These are phyloP conservation scores for Colletotrichum lini DNA, from an alignment of 2,329 filamentous ascomycete species.

Conservation along the genomic window DNA sequence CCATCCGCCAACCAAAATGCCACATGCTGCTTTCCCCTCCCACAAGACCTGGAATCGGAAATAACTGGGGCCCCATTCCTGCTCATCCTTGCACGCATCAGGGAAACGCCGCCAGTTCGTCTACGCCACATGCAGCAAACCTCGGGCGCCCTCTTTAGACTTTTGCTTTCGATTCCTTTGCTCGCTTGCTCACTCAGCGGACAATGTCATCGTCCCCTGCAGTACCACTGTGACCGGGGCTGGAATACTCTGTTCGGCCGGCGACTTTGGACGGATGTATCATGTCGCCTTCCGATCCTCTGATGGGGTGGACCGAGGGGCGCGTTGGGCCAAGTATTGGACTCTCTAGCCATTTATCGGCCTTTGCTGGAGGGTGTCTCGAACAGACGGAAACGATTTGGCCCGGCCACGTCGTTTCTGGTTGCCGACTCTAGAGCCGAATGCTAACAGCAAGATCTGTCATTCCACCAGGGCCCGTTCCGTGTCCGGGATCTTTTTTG, in stretches of 20 bases:
- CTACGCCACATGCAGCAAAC: slow-evolving; percentile 20
- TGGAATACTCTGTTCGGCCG: slow-evolving; percentile 33
- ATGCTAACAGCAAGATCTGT: not conserved
- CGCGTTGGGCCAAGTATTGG: slow-evolving; percentile 25
- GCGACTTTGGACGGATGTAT: slow-evolving; percentile 34
- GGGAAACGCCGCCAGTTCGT: slow-evolving; percentile 15
- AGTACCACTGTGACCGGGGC: slow-evolving; percentile 29
- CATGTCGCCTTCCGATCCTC: slow-evolving; percentile 36
- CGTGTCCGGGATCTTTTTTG: slow-evolving; percentile 3
- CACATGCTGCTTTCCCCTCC: slow-evolving; percentile 18
- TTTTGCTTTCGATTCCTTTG: slow-evolving; percentile 10
- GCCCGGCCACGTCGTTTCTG: slow-evolving; percentile 11
- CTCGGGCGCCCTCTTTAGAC: not conserved
- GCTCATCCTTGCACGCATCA: slow-evolving; percentile 24
- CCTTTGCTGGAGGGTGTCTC: not conserved
- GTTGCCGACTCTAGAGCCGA: not conserved
- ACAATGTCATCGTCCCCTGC: not conserved
- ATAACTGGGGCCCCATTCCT: not conserved
- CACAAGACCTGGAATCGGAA: slow-evolving; percentile 1
- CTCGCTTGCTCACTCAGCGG: slow-evolving; percentile 14
- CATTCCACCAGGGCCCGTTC: slow-evolving; percentile 29
- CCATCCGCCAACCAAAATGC: slow-evolving; percentile 31
- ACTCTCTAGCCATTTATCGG: slow-evolving; percentile 16
- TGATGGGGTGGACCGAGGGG: slow-evolving; percentile 13
- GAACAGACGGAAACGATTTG: slow-evolving; percentile 27